Evolutionary conservation across 108 stramenopile genomes (phyloP), one percentile per base, ranked within the genome.

Genomic region (Seminavis robusta): DNA sequence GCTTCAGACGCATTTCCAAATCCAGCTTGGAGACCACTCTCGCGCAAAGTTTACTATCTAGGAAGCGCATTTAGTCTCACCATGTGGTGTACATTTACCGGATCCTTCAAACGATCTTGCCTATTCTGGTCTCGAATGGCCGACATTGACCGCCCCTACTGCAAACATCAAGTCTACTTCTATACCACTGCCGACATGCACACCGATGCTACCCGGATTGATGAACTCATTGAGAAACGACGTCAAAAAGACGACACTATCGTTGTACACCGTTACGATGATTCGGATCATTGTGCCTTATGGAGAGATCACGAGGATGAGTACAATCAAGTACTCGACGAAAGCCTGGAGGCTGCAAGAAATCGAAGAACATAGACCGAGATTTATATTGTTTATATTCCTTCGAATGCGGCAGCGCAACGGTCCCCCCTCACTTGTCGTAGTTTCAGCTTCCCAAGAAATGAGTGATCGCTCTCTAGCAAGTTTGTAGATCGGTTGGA

Each of bases 281-380:
- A 58, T 27, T 58, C 56, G 5, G 33, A 58, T 46, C 56, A 58
- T 33, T 58, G 56, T 27, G 48, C 48, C 8, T 19, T 58, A 10
- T 6, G 5, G 4, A 16, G 46, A 13, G 56, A 58, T 58, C 56
- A 58, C 44, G 48, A 48, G 5, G 17, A 44, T 11, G 56, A 58
- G 17, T 58, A 58, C 29, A 5, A 6, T 21, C 13, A 15, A 16
- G 28, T 24, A 6, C 25, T 58, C 25, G 56, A 58, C 17, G 27
- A 46, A 26, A 47, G 48, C 8, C 24, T 58, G 56, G 56, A 43
- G 13, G 56, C 56, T 7, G 56, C 56, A n/a, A n/a, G n/a, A n/a
- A n/a, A n/a, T n/a, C n/a, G n/a, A n/a, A n/a, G n/a, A n/a, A n/a
- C n/a, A n/a, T n/a, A n/a, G n/a, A n/a, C n/a, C n/a, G n/a, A n/a